Base-by-base conservation (phyloP, 2,329 filamentous ascomycete species). In the Trichoderma sp. region DNA sequence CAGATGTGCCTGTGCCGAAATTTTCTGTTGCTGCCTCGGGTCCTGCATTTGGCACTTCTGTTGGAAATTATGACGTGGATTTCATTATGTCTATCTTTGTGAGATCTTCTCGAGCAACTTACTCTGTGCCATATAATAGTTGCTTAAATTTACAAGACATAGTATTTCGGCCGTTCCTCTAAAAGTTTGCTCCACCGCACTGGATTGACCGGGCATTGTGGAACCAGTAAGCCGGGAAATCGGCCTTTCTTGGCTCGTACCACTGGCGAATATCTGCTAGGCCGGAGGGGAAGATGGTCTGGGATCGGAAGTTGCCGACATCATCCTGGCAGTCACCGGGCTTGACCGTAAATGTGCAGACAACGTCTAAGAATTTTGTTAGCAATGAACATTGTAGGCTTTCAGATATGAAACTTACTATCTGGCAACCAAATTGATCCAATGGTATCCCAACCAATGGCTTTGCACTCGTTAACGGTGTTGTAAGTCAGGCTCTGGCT, bases 301-400 rank as follows among this genome's bases (percentile, higher is more conserved):
- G 53, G 7, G 66, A 68, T 9, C 53, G 34, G 55, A 68, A 61
- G 57, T 68, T 68, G n/a, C 66, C 66, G 11, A 34, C 17, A 34
- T 68, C 66, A 23, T 68, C 55, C 36, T 61, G 53, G 55, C 66
- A 68, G 34, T 68, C 66, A 13, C 66, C 66, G 9, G 66, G 66
- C 36, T 68, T 68, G 9, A 68, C 66, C 12, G 66, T 68, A 15
- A 68, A 68, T 13, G 66, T 61, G 66, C 66, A 68, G n/a, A 59
- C 53, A 50, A 68, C 6, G n/a, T 68, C 66, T 68, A 7, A 3
- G 4, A n/a, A 34, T 0, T 30, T 4, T n/a, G n/a, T 59, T 23
- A 47, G 66, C n/a, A 8, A 59, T 32, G 4, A n/a, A 17, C 13
- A 34, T 17, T 15, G 15, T 5, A 15, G 11, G 7, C 11, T 7